Percentiles rank a stretch among this genome's conserved stretches.
phyloP scores from a whole-genome alignment of 2,329 filamentous ascomycete genomes.

The Colletotrichum neosansevieriae region DNA sequence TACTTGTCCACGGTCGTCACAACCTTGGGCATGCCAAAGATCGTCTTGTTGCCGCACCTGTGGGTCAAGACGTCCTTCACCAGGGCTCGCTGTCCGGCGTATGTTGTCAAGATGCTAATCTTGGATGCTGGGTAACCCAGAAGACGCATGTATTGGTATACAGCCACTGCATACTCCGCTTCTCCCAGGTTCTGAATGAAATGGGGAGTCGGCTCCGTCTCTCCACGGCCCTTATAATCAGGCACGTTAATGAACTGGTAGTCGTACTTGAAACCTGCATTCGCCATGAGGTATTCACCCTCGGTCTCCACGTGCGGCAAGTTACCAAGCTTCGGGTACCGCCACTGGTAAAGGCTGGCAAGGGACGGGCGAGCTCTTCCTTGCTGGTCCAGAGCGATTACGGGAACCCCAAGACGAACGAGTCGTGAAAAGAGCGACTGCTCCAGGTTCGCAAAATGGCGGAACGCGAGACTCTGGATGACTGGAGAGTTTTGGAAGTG shows the following conservation, averaged over 20 bases:
- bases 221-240: conserved; percentile 91
- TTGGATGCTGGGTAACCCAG: conserved; percentile 87
- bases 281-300: conserved; percentile 82
- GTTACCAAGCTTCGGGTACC: conserved; percentile 84
- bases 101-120: conserved; percentile 92
- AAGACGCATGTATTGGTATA: conserved; percentile 97
- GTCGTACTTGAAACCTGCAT: conserved; percentile 92
- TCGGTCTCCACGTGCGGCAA: conserved; percentile 78
- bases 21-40: conserved; percentile 90
- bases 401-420: conserved; percentile 91
- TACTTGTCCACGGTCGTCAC: conserved; percentile 99
- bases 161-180: conserved; percentile 94
- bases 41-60: conserved; percentile 82
- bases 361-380: conserved; percentile 90
- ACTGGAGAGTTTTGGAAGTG: conserved; percentile 97
- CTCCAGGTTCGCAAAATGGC: conserved; percentile 94
- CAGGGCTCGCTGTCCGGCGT: conserved; percentile 90
- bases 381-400: conserved; percentile 91
- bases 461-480: conserved; percentile 93
- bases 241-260: conserved; percentile 97
- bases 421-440: conserved; percentile 95
- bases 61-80: conserved; percentile 88
- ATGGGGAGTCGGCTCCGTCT: conserved; percentile 90
- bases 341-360: conserved; percentile 92
- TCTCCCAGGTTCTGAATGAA: conserved; percentile 98